These are phyloP conservation scores for Acanthamoeba lugdunensis DNA, from an alignment of 208 protist genomes.

Conservation along the genomic window DNA sequence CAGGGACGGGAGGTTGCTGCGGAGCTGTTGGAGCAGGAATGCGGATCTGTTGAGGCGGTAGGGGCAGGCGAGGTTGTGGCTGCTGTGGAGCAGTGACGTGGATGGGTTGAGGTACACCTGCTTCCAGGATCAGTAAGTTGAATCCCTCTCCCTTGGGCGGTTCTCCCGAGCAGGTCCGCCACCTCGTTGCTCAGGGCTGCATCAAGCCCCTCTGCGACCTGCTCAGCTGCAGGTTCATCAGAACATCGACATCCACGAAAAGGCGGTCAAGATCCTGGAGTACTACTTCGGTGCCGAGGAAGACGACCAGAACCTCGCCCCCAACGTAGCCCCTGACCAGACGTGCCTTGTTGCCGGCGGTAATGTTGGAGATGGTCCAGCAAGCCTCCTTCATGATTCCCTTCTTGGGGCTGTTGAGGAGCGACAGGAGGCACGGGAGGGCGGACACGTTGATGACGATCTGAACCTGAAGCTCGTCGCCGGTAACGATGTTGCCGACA, in stretches of 20 bases:
- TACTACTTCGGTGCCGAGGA: conserved; percentile 17
- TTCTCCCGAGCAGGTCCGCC: conserved; percentile 90
- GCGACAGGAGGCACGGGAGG: conserved; percentile 87
- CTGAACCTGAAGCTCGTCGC: conserved; percentile 95
- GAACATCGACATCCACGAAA: conserved; percentile 94
- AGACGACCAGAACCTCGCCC: conserved; percentile 10
- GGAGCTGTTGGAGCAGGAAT: too few species aligned
- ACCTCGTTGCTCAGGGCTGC: conserved; percentile 90
- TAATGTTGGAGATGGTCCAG: conserved; percentile 99
- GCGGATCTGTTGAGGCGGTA: too few species aligned
- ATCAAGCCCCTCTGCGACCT: conserved; percentile 92
- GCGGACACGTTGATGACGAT: conserved; percentile 93
- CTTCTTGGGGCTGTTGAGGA: conserved; percentile 91
- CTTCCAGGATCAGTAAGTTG: conserved; percentile 17
- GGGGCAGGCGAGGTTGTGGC: too few species aligned
- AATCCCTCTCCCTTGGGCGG: too few species aligned
- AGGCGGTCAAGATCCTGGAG: conserved; percentile 93
- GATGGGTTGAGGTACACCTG: too few species aligned
- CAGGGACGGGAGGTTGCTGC: too few species aligned
- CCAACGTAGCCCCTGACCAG: background rate
- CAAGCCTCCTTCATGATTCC: conserved; percentile 97
- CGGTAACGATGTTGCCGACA: conserved; percentile 98
- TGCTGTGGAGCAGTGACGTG: too few species aligned
- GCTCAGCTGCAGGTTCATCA: conserved; percentile 93
- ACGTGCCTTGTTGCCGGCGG: conserved; percentile 92